Evolutionary conservation across 1,284 basidiomycete species (phyloP), one percentile per base, ranked within the genome.

Genomic region (Rhodotorula sp.): DNA sequence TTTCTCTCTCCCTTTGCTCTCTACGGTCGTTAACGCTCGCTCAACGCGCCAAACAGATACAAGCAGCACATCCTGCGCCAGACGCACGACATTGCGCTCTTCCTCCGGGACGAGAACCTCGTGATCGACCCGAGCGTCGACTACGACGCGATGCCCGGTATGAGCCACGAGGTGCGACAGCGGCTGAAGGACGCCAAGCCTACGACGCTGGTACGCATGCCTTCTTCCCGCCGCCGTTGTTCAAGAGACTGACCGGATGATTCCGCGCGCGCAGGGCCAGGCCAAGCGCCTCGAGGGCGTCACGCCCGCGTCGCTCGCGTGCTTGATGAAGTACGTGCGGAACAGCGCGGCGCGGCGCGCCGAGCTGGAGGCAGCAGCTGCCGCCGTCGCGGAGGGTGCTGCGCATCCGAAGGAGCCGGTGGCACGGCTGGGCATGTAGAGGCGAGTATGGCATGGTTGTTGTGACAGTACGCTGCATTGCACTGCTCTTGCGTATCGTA

Each of bases 201-300:
- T 0, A 85, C 85, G 17, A 92, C 87, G 50, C 86, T 94, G 67
- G 90, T 91, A 22, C 29, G 69, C 46, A 32, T 46, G 1, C 3
- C 57, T 59, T 3, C 10, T 36, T 37, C 34, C 15, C 34, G 12
- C 27, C 27, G 32, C 27, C 10, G 48, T 27, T 2, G 27, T 15
- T 41, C 9, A 6, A 10, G 12, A 15, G 1, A 22, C 44, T 46
- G 9, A 41, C 51, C n/a, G 27, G 22, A 55, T 25, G 46, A 10
- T 29, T 56, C 0, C 32, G 0, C 10, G 3, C 25, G 1, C 53
- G 9, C 62, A 92, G 91, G 91, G 91, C 34, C 89, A 89, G 22
- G 91, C 89, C 27, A 91, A 91, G 80, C 84, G 91, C 46, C 91
- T 93, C 88, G 91, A 93, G 78, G 91, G 91, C 13, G 91, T 93